phyloP scores from a whole-genome alignment of 176 grass and related monocot species.

The Ensete ventricosum region DNA sequence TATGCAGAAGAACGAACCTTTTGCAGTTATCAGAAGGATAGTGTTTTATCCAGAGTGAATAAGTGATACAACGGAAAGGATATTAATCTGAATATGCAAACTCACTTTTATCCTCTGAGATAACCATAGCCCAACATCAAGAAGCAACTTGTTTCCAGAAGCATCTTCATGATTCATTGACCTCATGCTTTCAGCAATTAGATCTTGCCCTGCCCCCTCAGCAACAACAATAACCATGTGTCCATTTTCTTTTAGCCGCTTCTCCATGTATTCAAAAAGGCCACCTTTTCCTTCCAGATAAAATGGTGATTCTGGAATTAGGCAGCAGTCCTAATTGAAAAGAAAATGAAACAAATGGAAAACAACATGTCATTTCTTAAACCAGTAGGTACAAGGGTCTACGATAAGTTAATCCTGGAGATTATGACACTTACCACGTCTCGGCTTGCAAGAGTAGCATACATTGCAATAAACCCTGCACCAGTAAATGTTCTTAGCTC shows the following conservation, averaged over 20 bases:
- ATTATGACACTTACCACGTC: slow-evolving; percentile 72
- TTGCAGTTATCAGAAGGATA: background rate
- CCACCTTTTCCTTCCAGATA: slow-evolving; percentile 88
- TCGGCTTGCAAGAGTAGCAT: slow-evolving; percentile 93
- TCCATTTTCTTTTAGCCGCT: slow-evolving; percentile 77
- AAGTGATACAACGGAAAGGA: background rate
- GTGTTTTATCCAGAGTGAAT: background rate
- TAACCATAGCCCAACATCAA: slow-evolving; percentile 95
- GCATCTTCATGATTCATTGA: slow-evolving; percentile 57
- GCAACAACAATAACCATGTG: slow-evolving; percentile 97
- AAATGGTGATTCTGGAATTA: slow-evolving; percentile 95
- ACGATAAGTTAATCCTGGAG: background rate
- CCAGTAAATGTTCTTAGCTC: slow-evolving; percentile 6
- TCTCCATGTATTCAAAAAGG: slow-evolving; percentile 73
- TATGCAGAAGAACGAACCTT: background rate
- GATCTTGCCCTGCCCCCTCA: slow-evolving; percentile 84
- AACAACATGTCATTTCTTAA: background rate
- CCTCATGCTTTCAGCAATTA: slow-evolving; percentile 69
- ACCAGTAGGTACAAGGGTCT: background rate
- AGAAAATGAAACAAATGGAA: slow-evolving; percentile 9
- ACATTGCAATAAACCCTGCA: slow-evolving; percentile 96
- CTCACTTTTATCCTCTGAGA: slow-evolving; percentile 92
- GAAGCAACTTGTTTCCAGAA: slow-evolving; percentile 90
- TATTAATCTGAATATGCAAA: background rate
- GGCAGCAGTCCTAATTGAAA: slow-evolving; percentile 70